Evolutionary conservation across 2,329 filamentous ascomycete genomes (phyloP), one percentile per base, ranked within the genome.

Genomic region (Verticillium longisporum): DNA sequence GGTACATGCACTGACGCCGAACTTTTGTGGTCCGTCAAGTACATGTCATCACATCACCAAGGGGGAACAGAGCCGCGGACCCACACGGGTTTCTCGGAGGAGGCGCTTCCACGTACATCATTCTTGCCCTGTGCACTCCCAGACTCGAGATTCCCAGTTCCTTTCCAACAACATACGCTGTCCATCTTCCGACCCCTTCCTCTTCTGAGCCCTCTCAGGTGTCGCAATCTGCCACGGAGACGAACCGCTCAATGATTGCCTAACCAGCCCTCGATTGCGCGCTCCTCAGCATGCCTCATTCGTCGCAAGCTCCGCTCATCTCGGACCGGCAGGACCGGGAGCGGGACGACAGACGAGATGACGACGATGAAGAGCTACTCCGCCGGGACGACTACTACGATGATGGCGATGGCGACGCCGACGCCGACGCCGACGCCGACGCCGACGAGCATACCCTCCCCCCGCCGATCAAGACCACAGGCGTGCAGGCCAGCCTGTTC

Each of bases 401-500:
- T 37, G 67, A 65, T 58, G 66, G 62, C 57, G 59, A 64, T 60
- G n/a, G n/a, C n/a, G n/a, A n/a, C n/a, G 63, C 62, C n/a, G n/a
- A n/a, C n/a, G n/a, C n/a, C 58, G 65, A 69, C 37, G 64, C 65
- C 38, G 26, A 26, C 26, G 66, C 63, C 57, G 59, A 64, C 61
- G 63, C 62, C 58, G 64, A 64, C 15, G 62, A 66, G 58, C 65
- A 69, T 38, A 64, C 65, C 38, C 59, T 61, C 6, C 61, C 63
- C 62, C 67, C 45, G 58, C 67, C 31, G 63, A 57, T 54, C 31
- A 61, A 58, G 54, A 65, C 62, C 7, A 55, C 32, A 4, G 50
- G 60, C 7, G 62, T 62, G 10, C 56, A 66, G n/a, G 78, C 80
- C 3, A 78, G 82, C 2, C 58, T 78, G 21, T 88, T 86, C 64